Conservation (phyloP, 228 moss, liverwort and hornwort species). For the Sphagnum magellanicum region DNA sequence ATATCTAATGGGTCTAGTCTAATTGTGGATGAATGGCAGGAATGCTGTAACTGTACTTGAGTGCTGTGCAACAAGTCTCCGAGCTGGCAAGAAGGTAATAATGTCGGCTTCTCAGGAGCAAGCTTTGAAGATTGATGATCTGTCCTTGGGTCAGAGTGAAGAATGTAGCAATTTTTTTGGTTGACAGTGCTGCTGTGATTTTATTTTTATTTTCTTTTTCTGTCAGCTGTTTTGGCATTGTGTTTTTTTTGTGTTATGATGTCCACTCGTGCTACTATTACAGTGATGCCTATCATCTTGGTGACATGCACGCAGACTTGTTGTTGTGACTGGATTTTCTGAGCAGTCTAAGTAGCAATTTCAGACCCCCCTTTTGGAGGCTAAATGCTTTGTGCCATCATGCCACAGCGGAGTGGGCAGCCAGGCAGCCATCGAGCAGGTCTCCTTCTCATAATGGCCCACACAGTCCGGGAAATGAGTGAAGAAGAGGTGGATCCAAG, state of each 20-base stretch:
- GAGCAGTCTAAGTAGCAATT: too few relatives aligned
- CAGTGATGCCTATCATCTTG: not conserved
- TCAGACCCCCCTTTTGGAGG: too few relatives aligned
- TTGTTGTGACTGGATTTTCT: too few relatives aligned
- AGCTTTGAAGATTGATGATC: not conserved
- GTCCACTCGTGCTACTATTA: too few relatives aligned
- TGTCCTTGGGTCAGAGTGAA: not conserved
- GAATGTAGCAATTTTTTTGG: not conserved
- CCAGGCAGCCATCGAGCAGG: constrained; percentile 86
- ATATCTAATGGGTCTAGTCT: too few relatives aligned
- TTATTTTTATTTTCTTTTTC: too few relatives aligned
- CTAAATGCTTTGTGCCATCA: too few relatives aligned
- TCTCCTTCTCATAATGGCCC: constrained; percentile 91
- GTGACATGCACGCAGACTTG: too few relatives aligned
- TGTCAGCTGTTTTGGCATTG: not conserved
- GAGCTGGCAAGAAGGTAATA: constrained; percentile 47
- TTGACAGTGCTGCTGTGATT: not conserved
- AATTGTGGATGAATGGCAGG: constrained; percentile 5
- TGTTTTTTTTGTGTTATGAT: too few relatives aligned
- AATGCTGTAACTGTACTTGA: constrained; percentile 54
- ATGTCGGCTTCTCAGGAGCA: not conserved
- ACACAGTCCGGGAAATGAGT: constrained; percentile 80
- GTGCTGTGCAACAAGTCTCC: constrained; percentile 53
- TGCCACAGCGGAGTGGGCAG: constrained; percentile 67
- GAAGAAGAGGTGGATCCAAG: constrained; percentile 79